Evolutionary conservation across 139 green algal species (phyloP).

Genomic region (Chlamydomonas sp.): DNA sequence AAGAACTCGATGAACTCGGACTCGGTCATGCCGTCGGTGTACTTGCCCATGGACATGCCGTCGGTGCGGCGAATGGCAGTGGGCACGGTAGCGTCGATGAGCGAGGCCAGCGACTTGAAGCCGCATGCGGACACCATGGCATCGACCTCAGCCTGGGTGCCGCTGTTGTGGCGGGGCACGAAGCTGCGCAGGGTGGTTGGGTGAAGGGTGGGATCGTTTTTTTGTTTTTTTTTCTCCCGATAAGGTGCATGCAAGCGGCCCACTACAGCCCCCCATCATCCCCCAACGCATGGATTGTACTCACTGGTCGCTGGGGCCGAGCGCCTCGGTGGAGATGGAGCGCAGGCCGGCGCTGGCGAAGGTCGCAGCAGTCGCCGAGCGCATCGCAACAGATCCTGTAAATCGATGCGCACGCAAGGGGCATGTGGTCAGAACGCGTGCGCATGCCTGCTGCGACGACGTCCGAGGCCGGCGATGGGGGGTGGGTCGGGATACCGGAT

Average conservation of each 20-base stretch:
- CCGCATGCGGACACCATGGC: slow-evolving; percentile 78
- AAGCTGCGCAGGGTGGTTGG: slow-evolving; percentile 64
- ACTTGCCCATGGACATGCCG: slow-evolving; percentile 77
- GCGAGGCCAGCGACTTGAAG: slow-evolving; percentile 75
- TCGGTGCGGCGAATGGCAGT: slow-evolving; percentile 70
- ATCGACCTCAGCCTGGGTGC: slow-evolving; percentile 58
- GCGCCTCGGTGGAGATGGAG: slow-evolving; percentile 58
- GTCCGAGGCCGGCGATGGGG: background rate
- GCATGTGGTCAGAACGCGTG: no score
- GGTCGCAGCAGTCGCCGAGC: background rate
- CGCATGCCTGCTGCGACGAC: no score
- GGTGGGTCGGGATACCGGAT: background rate
- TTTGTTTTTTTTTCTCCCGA: background rate
- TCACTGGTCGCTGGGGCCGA: slow-evolving; percentile 70
- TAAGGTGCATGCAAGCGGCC: background rate
- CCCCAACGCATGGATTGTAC: slow-evolving; percentile 14
- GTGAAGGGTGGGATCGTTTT: background rate
- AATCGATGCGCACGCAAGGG: background rate
- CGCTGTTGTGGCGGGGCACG: slow-evolving; percentile 91
- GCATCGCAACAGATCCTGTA: background rate
- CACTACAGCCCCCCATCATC: background rate
- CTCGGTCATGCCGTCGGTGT: slow-evolving; percentile 81
- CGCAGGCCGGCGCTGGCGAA: slow-evolving; percentile 36
- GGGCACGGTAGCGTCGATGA: slow-evolving; percentile 94
- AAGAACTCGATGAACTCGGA: slow-evolving; percentile 80